Percentiles rank a stretch among this genome's conserved stretches.
Conservation (phyloP, 139 green algal genomes). For the Nannochloris sp. region DNA sequence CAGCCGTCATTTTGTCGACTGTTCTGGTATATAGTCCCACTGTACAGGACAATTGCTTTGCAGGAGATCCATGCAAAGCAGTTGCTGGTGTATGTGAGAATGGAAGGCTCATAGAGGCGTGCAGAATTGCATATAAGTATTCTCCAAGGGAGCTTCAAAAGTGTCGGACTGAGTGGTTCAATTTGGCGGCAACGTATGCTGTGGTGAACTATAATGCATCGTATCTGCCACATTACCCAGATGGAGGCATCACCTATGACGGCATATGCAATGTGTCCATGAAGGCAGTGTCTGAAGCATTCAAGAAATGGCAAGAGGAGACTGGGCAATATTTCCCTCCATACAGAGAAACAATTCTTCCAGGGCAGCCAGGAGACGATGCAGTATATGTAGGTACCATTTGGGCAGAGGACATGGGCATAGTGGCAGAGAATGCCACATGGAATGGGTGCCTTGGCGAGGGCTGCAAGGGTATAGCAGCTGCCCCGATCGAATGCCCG, state of each 20-base stretch:
- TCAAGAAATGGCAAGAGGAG: neutral
- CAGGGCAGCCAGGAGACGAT: neutral
- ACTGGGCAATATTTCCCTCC: neutral
- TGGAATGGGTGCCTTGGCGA: slow-evolving; percentile 9
- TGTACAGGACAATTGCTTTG: slow-evolving; percentile 7
- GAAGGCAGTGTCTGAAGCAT: neutral
- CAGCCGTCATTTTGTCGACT: neutral
- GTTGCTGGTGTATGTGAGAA: neutral
- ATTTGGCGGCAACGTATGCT: neutral
- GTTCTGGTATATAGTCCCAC: neutral
- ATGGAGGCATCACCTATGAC: neutral
- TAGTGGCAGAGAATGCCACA: slow-evolving; percentile 1
- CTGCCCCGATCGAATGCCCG: neutral
- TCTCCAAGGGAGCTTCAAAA: neutral
- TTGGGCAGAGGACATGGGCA: neutral
- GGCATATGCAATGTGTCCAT: neutral
- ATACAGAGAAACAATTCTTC: neutral
- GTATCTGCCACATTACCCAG: neutral
- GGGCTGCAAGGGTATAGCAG: neutral
- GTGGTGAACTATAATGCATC: neutral
- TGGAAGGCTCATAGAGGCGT: neutral
- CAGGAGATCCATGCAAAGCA: slow-evolving; percentile 20
- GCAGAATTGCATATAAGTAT: neutral
- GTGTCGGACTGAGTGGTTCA: neutral
- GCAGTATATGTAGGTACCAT: neutral